Evolutionary conservation across 2,329 filamentous ascomycete species (phyloP).

Genomic region (Colletotrichum lupini): DNA sequence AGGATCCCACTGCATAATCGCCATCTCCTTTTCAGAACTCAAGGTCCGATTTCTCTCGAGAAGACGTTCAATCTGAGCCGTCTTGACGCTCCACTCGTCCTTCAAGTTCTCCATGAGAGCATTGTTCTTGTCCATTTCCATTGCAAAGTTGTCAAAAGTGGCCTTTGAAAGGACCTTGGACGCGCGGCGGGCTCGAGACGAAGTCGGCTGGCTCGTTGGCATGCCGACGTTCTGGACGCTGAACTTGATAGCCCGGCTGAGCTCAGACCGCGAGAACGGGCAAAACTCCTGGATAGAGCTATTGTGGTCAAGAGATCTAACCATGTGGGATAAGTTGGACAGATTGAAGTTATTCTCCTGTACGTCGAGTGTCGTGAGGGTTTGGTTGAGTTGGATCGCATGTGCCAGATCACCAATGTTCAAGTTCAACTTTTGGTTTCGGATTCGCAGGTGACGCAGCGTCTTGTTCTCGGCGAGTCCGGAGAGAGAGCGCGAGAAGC

Average conservation of each 20-base stretch:
- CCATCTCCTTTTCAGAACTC: slow-evolving; percentile 18
- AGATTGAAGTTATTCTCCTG: slow-evolving; percentile 66
- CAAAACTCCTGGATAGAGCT: slow-evolving; percentile 57
- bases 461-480: slow-evolving; percentile 57
- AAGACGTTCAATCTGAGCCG: slow-evolving; percentile 46
- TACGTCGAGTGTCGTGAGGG: slow-evolving; percentile 64
- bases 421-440: slow-evolving; percentile 66
- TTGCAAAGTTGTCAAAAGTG: slow-evolving; percentile 28
- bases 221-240: slow-evolving; percentile 32
- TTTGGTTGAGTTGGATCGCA: slow-evolving; percentile 59
- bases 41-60: slow-evolving; percentile 48
- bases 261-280: slow-evolving; percentile 51
- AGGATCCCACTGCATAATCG: slow-evolving; percentile 21
- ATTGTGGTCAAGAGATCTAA: slow-evolving; percentile 56
- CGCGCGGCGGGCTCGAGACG: slow-evolving; percentile 25
- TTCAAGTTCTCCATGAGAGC: slow-evolving; percentile 50
- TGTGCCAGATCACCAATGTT: slow-evolving; percentile 65
- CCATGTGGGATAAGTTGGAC: slow-evolving; percentile 60
- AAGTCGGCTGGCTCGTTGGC: slow-evolving; percentile 22
- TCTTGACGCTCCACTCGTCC: slow-evolving; percentile 52
- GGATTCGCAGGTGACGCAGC: slow-evolving; percentile 63
- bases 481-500: slow-evolving; percentile 61
- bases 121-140: slow-evolving; percentile 42
- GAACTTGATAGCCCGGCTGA: slow-evolving; percentile 47
- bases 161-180: slow-evolving; percentile 34